Conservation (phyloP, 768 basidiomycete species). For the Kwoniella newhampshirensis region DNA sequence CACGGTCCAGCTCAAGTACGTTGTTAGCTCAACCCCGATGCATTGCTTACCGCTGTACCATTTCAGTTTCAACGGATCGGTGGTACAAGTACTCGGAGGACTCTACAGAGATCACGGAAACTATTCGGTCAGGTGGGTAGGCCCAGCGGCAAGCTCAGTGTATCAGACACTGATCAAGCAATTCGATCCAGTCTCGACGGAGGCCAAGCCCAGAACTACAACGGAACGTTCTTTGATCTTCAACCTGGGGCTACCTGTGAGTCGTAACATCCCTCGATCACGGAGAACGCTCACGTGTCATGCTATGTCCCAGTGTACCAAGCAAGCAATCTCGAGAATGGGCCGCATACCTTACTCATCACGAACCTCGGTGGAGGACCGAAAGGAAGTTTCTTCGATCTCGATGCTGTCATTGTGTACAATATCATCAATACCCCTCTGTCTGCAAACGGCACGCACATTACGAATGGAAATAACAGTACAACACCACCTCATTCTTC, state of each 20-base stretch:
- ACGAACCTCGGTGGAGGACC: constrained; percentile 17
- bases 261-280: background rate
- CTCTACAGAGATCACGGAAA: constrained; percentile 25
- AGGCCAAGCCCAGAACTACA: background rate
- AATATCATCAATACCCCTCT: constrained; percentile 7
- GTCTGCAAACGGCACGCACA: background rate
- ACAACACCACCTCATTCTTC: no score
- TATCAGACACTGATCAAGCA: no score
- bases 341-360: constrained; percentile 17
- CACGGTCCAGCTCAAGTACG: constrained; percentile 10
- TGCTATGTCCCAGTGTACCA: constrained; percentile 9
- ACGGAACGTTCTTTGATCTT: constrained; percentile 15
- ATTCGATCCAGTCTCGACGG: constrained; percentile 30
- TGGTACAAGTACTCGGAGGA: constrained; percentile 23
- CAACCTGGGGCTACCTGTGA: constrained; percentile 12
- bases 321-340: constrained; percentile 18
- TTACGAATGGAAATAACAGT: no score
- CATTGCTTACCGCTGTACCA: no score
- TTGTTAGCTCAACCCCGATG: no score
- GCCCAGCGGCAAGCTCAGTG: no score
- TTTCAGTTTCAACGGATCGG: constrained; percentile 37
- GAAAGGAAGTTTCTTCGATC: constrained; percentile 9
- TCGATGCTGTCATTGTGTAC: constrained; percentile 24
- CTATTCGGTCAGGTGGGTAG: constrained; percentile 26
- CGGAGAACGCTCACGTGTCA: background rate